These are phyloP conservation scores for Moesziomyces globuligerus DNA, from an alignment of 1,284 basidiomycete genomes.

Conservation along the genomic window DNA sequence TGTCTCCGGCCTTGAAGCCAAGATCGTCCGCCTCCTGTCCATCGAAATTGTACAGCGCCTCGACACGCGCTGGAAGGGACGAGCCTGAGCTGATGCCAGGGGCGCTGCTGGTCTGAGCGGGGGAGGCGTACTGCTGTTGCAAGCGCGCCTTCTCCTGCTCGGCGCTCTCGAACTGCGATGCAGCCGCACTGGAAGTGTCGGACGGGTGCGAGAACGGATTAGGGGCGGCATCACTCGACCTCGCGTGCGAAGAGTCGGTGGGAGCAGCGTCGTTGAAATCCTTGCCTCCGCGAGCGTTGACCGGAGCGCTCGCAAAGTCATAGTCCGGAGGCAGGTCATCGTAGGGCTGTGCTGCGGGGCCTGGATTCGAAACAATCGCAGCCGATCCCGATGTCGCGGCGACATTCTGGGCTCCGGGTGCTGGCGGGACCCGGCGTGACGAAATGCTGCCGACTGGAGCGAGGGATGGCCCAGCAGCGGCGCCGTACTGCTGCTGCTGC, in stretches of 20 bases:
- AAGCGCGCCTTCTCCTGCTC: constrained; percentile 44
- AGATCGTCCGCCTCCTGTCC: constrained; percentile 36
- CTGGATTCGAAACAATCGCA: not conserved
- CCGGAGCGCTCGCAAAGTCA: constrained; percentile 38
- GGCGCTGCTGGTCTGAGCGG: not conserved
- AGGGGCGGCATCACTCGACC: constrained; percentile 3
- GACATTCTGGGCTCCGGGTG: not conserved
- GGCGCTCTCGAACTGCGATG: constrained; percentile 20
- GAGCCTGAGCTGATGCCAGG: not conserved
- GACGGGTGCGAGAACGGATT: constrained; percentile 29
- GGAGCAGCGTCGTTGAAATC: constrained; percentile 11
- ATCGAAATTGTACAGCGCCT: constrained; percentile 36
- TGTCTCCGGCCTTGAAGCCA: constrained; percentile 26
- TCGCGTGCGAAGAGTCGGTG: not conserved
- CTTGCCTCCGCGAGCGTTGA: constrained; percentile 36
- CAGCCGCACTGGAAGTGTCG: constrained; percentile 5
- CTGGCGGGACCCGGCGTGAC: constrained; percentile 12
- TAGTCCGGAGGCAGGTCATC: constrained; percentile 47
- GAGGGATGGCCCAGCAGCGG: not conserved
- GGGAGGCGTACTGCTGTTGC: constrained; percentile 27
- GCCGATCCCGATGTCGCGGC: constrained; percentile 5
- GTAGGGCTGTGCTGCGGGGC: constrained; percentile 11
- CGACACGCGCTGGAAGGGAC: constrained; percentile 16
- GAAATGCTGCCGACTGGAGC: constrained; percentile 24
- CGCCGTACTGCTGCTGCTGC: constrained; percentile 6